Evolutionary conservation across 2,329 filamentous ascomycete genomes (phyloP).

Genomic region (Aspergillus neoniger): DNA sequence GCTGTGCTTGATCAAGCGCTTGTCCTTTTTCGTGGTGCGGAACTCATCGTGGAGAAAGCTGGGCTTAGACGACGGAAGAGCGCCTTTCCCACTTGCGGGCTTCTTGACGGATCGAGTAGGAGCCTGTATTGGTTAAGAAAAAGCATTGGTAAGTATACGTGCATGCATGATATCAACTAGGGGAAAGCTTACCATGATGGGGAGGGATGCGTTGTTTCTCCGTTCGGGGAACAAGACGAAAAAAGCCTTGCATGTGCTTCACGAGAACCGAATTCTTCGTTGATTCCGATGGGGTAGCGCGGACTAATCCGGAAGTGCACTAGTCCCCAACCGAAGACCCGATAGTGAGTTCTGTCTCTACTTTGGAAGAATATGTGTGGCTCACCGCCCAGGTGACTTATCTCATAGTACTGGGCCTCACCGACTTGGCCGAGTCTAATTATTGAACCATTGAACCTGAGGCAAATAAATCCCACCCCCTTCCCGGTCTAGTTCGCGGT

Average conservation of each 20-base stretch:
- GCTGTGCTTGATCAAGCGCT: constrained; percentile 78
- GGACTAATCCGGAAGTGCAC: constrained; percentile 9
- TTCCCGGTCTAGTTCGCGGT: neutral
- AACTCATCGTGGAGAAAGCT: constrained; percentile 51
- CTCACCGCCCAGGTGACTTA: constrained; percentile 20
- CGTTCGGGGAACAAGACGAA: neutral
- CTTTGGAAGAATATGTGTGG: neutral
- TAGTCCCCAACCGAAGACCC: constrained; percentile 17
- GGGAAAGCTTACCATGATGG: constrained; percentile 8
- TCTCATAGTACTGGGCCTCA: neutral
- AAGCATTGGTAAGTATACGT: neutral
- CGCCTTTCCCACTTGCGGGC: constrained; percentile 21
- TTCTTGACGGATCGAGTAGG: constrained; percentile 27
- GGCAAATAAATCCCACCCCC: neutral
- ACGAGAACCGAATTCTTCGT: constrained; percentile 11
- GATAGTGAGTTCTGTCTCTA: too few species aligned
- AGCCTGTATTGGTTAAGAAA: constrained; percentile 22
- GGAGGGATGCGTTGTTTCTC: neutral
- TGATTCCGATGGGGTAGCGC: constrained; percentile 8
- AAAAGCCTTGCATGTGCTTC: constrained; percentile 7
- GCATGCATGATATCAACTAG: neutral
- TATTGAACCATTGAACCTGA: neutral
- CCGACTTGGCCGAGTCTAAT: neutral
- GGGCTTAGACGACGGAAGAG: constrained; percentile 20
- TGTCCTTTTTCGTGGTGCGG: constrained; percentile 76